Base-by-base conservation (phyloP, 306 rosid genomes). In the Psophocarpus tetragonolobus region DNA sequence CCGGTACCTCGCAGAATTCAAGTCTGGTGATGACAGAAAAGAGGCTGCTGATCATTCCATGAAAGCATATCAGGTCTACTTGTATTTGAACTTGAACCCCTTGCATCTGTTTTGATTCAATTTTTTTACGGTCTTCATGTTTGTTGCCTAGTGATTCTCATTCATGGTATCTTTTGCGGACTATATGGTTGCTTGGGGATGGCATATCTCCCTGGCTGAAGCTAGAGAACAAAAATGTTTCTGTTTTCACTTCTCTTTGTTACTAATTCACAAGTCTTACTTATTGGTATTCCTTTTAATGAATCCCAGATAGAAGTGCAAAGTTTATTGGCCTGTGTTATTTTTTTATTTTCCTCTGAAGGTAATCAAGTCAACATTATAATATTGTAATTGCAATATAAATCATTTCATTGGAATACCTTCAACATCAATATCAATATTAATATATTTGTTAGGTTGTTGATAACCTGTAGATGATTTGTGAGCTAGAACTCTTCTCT, bases 11-110 rank as follows among this genome's bases (percentile, higher is more conserved):
- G 89, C 89, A 0, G 92, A 87, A 71, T 84, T 86, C 56, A 84
- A 78, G 85, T 15, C 75, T 14, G 89, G 83, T 26, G 78, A 84
- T 50, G 90, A 87, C 3, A 78, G 85, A 72, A 86, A 87, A 56
- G 92, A 89, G 85, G 90, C 75, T 81, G 87, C 92, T 67, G 92
- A 86, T 80, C 87, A 32, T 60, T 86, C 92, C 24, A 84, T 82
- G 90, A 79, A 86, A 57, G 92, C 90, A 2, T 86, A 89, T 68
- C 78, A 89, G 92, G 90, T 88, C 21, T 61, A 64, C 47, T 42
- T 63, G 44, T 63, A 12, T 77, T 82, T 36, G 14, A 1, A 48
- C n/a, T 82, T 36, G 14, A 1, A 48, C n/a, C 2, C 18, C 45
- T 21, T 26, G 66, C 65, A 21, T 68, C 67, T 75, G 5, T 15